Percentiles rank a stretch among this genome's conserved stretches.
phyloP scores from a whole-genome alignment of 192 early-diverging fungal species.

The Coemansia aciculifera region DNA sequence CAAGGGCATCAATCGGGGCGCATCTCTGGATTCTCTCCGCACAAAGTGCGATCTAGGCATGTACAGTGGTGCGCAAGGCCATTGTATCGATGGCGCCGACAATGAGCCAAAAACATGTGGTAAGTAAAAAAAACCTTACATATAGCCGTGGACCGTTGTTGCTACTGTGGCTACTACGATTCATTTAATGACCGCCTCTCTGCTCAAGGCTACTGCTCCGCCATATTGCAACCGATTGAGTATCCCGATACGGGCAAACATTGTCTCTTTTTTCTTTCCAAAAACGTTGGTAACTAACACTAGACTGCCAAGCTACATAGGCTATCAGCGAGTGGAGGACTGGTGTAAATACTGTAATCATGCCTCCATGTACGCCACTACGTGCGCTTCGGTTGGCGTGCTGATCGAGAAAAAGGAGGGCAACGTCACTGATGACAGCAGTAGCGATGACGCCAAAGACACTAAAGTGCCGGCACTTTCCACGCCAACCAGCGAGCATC shows the following conservation, averaged over 20 bases:
- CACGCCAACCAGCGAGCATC: slow-evolving; percentile 1
- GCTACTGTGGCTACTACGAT: slow-evolving; percentile 4
- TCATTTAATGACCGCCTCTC: not conserved
- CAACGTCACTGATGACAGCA: not conserved
- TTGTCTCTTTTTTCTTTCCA: not conserved
- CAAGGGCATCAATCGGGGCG: slow-evolving; percentile 44
- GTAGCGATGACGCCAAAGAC: slow-evolving; percentile 5
- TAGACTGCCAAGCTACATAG: slow-evolving; percentile 9
- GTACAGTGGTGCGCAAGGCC: slow-evolving; percentile 33
- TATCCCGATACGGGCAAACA: not conserved
- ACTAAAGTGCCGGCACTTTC: not conserved
- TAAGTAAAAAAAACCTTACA: slow-evolving; percentile 24
- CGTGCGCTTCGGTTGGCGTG: slow-evolving; percentile 42
- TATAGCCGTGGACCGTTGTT: not conserved
- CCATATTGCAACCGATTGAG: not conserved
- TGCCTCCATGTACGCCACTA: slow-evolving; percentile 34
- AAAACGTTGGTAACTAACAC: slow-evolving; percentile 7
- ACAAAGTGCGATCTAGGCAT: slow-evolving; percentile 35
- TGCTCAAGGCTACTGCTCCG: slow-evolving; percentile 2
- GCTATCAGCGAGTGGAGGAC: slow-evolving; percentile 53
- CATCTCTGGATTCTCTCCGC: slow-evolving; percentile 40
- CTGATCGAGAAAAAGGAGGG: slow-evolving; percentile 4
- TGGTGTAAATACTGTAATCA: slow-evolving; percentile 54
- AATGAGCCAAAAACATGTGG: slow-evolving; percentile 56
- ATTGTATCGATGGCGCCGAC: slow-evolving; percentile 43